Percentiles rank a stretch among this genome's conserved stretches.
phyloP scores from a whole-genome alignment of 1,284 basidiomycete species.

The Marasmius fiardii region DNA sequence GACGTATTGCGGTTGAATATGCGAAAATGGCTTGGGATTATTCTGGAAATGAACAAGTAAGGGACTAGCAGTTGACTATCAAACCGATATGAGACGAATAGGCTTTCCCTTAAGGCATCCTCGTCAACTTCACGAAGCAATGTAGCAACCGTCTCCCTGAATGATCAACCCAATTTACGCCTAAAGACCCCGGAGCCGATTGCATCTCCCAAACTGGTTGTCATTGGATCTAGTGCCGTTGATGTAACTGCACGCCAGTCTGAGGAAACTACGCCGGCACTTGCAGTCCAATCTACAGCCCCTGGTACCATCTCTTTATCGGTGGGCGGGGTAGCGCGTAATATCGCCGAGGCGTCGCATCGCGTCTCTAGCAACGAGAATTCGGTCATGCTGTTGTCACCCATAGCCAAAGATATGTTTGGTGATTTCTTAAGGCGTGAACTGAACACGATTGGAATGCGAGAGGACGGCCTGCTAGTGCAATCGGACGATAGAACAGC shows the following conservation, averaged over 20 bases:
- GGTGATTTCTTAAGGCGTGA: slow-evolving; percentile 61
- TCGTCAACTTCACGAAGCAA: not conserved
- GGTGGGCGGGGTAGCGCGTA: slow-evolving; percentile 91
- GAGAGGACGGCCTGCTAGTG: slow-evolving; percentile 73
- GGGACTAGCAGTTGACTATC: slow-evolving; percentile 18
- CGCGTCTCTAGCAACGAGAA: slow-evolving; percentile 41
- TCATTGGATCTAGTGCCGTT: not conserved
- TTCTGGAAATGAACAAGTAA: slow-evolving; percentile 28
- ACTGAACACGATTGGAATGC: slow-evolving; percentile 64
- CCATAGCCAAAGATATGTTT: slow-evolving; percentile 68
- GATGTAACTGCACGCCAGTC: not conserved
- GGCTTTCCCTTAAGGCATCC: slow-evolving; percentile 1
- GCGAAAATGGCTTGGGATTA: slow-evolving; percentile 44
- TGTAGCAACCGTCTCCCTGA: not conserved
- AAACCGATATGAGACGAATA: slow-evolving; percentile 1
- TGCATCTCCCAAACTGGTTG: slow-evolving; percentile 7
- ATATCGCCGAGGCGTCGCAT: slow-evolving; percentile 88
- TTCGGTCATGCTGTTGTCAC: slow-evolving; percentile 55
- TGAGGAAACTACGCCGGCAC: slow-evolving; percentile 22
- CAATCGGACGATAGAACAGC: slow-evolving; percentile 51
- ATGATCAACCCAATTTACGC: slow-evolving; percentile 50
- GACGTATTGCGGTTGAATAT: slow-evolving; percentile 81
- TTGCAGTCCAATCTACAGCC: slow-evolving; percentile 64
- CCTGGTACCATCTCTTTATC: slow-evolving; percentile 76
- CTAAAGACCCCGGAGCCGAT: slow-evolving; percentile 21